Base-by-base conservation (phyloP, 225 moss, liverwort and hornwort species). In the Marchantia paleacea region DNA sequence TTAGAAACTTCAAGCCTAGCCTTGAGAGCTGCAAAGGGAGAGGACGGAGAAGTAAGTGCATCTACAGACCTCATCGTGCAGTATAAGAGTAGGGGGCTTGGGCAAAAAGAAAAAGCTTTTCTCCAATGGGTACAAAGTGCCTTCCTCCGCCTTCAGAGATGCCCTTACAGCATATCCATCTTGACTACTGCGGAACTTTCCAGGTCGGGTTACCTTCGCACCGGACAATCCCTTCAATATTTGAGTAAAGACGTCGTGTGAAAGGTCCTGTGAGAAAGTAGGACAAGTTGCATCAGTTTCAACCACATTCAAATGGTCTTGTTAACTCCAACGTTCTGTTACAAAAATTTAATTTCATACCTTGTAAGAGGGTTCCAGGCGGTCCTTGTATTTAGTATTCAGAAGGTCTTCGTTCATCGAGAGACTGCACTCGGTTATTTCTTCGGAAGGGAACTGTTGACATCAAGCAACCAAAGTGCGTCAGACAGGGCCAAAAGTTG, bases 61-160 rank as follows among this genome's bases (percentile, higher is more conserved):
- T 31, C 31, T 18, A 57, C 79, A 28, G 72, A 89, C 91, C 87
- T 99, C 99, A 52, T 99, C 99, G 58, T 99, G 99, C 76, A 99
- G 91, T 65, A 99, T 90, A 70, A 99, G 99, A 20, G 99, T 99
- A 5, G 99, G 99, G 19, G 99, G 99, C 85, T 99, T 99, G 22
- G 99, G 99, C 85, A 99, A 82, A 85, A 99, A 99, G 76, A 99
- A 99, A 89, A 99, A 99, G 65, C 99, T 99, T 78, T 99, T 99
- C 81, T 99, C 95, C 88, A 99, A 84, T 0, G 99, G 99, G 79
- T 99, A 99, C 78, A 99, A 83, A 22, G 95, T 92, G 55, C 99
- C 99, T 85, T 99, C 99, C 85, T 99, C 99, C 0, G 99, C 99
- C 82, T 99, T 99, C 0, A 99, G 88, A 13, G 99, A 99, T 7